phyloP scores from a whole-genome alignment of 176 grass and related monocot genomes.

The Carex pumila region DNA sequence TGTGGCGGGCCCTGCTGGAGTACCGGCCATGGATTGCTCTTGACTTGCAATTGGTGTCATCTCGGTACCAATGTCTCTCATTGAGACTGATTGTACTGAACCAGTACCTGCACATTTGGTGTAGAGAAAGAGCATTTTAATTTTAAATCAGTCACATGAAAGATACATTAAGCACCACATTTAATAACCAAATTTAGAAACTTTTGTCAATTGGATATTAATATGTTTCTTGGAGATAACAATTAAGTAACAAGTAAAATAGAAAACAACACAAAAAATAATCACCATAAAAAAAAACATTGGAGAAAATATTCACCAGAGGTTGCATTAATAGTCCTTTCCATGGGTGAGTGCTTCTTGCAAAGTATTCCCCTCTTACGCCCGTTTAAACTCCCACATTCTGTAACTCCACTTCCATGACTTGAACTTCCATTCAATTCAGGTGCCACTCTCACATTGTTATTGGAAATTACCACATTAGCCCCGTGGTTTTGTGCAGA shows the following conservation, averaged over 20 bases:
- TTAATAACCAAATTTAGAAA: neutral
- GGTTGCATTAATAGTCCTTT: neutral
- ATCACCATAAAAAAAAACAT: neutral
- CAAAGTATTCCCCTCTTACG: neutral
- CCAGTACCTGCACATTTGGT: slow-evolving; percentile 13
- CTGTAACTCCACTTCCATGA: slow-evolving; percentile 3
- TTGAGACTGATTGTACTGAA: slow-evolving; percentile 41
- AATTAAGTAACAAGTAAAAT: neutral
- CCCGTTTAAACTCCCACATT: neutral
- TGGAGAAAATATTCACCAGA: slow-evolving; percentile 7
- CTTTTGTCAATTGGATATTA: neutral
- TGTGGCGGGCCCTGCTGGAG: slow-evolving; percentile 56
- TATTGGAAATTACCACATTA: neutral
- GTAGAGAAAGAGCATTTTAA: neutral
- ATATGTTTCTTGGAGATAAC: neutral
- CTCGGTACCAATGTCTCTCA: slow-evolving; percentile 84
- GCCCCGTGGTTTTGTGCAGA: neutral
- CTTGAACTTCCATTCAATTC: slow-evolving; percentile 3
- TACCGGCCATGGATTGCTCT: slow-evolving; percentile 76
- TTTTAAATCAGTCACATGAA: neutral
- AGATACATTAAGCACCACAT: neutral
- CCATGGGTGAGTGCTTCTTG: slow-evolving; percentile 21
- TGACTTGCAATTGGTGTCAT: slow-evolving; percentile 87
- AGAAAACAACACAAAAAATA: no score
- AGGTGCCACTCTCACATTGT: slow-evolving; percentile 18